Percentiles rank a stretch among this genome's conserved stretches.
These are phyloP conservation scores for Pyricularia pennisetigena DNA, from an alignment of 2,329 filamentous ascomycete genomes.

Conservation along the genomic window DNA sequence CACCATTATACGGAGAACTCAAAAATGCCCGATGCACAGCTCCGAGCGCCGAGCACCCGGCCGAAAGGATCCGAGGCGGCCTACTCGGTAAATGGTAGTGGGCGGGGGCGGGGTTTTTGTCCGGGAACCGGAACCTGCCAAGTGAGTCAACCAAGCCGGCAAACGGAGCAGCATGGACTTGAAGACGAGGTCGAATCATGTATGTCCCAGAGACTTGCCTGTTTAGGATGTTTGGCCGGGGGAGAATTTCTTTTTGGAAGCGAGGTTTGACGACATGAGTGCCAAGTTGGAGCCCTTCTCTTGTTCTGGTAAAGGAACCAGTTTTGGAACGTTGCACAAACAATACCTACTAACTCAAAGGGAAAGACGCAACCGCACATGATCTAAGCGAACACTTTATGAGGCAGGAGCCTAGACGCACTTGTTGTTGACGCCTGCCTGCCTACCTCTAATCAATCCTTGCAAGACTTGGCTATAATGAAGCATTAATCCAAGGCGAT, in stretches of 20 bases:
- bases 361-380: neutral
- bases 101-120: neutral
- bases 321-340: neutral
- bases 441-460: neutral
- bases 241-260: neutral
- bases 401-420: neutral
- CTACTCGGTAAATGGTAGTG: neutral
- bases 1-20: no score
- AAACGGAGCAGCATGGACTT: neutral
- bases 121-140: neutral
- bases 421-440: no score
- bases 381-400: neutral
- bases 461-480: neutral
- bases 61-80: neutral
- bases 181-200: no score
- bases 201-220: neutral
- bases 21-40: neutral
- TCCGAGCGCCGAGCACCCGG: neutral
- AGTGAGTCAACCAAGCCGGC: neutral
- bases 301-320: neutral
- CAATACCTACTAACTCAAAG: neutral
- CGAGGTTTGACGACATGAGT: neutral
- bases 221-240: neutral
- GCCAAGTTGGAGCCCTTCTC: neutral
- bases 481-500: no score